Conservation (phyloP, 169 alveolate genomes). For the Plasmodium inui region DNA sequence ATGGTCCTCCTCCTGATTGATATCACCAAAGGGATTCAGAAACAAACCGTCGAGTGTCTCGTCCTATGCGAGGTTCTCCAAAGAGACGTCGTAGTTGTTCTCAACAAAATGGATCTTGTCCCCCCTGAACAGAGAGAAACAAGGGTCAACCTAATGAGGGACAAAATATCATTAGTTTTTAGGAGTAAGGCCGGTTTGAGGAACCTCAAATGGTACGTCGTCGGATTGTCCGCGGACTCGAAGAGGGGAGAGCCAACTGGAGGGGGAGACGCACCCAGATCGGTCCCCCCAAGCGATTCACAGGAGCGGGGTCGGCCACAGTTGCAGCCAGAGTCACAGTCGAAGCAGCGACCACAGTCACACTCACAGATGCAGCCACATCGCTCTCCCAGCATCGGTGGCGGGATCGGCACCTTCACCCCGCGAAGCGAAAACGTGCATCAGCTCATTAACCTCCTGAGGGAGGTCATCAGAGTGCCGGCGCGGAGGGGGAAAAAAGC, state of each 20-base stretch:
- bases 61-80: conserved; percentile 91
- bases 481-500: conserved; percentile 31
- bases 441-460: conserved; percentile 68
- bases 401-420: background rate
- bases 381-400: background rate
- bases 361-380: background rate
- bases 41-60: conserved; percentile 94
- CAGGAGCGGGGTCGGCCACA: background rate
- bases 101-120: conserved; percentile 92
- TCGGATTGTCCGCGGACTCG: conserved; percentile 79
- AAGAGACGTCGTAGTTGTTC: conserved; percentile 87
- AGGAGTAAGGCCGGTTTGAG: conserved; percentile 73
- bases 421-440: background rate
- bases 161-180: conserved; percentile 71
- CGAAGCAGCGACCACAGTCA: too few species aligned
- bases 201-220: conserved; percentile 80
- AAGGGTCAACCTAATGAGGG: conserved; percentile 73
- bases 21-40: conserved; percentile 91
- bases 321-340: background rate
- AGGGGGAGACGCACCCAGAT: background rate
- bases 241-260: conserved; percentile 59
- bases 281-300: background rate
- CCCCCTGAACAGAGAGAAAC: conserved; percentile 84
- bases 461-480: conserved; percentile 77
- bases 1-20: conserved; percentile 91